Evolutionary conservation across 2,329 filamentous ascomycete genomes (phyloP), one percentile per base, ranked within the genome.

Genomic region (Fusarium virguliforme): DNA sequence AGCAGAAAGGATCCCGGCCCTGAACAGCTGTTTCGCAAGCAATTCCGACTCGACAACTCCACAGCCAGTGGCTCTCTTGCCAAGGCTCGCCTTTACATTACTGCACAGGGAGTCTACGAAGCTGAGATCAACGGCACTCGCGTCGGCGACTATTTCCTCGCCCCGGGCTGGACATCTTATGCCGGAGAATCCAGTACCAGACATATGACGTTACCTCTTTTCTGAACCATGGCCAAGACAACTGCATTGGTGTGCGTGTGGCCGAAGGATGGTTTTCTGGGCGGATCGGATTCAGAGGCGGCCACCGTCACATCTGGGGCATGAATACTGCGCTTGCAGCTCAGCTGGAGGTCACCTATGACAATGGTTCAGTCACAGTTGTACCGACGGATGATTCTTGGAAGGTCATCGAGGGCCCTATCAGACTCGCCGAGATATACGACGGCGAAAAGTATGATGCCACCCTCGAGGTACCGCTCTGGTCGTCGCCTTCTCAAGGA

Each of bases 101-200:
- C 85, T 0, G 79, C 80, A 0, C 76, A 82, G 9, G 85, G 85
- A 1, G 62, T 86, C 2, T 87, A 85, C 65, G 78, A 82, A 34
- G 82, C 81, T 0, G 79, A 80, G 26, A 82, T 88, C 67, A 87
- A 88, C 55, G 84, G 83, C 0, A 63, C 75, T 0, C 70, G 74
- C 8, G 80, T 86, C 8, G 81, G 81, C 0, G 79, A 82, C 51
- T 63, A 77, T 6, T 77, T 80, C 10, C 78, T 87, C 53, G 83
- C 85, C 37, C 86, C 86, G 0, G 85, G 86, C 0, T 88, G 85
- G 84, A 82, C 83, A 43, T 81, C 81, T 12, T 89, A 88, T 67
- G 76, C 82, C 0, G 76, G 60, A 79, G 86, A 2, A 80, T 85
- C n/a, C 76, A 80, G 1, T 89, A 89, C 62, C 82, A 88, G 65